phyloP scores from a whole-genome alignment of 352 stramenopile species.

The Elongisporangium prolatum region DNA sequence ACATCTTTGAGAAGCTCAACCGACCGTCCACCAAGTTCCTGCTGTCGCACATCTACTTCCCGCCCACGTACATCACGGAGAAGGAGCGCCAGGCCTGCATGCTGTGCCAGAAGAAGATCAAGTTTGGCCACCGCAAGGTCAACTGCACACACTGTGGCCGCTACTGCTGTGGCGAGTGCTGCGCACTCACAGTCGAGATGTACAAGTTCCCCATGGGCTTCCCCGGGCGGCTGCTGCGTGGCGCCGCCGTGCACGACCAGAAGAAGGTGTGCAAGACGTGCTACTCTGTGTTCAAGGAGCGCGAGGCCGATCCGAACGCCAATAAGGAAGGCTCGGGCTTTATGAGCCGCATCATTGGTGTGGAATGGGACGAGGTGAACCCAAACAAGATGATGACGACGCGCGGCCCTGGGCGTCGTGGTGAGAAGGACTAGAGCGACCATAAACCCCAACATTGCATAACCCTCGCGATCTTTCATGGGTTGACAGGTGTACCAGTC shows the following conservation, averaged over 20 bases:
- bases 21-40: conserved; percentile 66
- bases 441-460: not conserved
- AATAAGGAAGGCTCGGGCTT: conserved; percentile 62
- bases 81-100: conserved; percentile 83
- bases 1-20: conserved; percentile 81
- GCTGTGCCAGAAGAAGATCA: conserved; percentile 84
- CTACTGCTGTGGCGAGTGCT: conserved; percentile 72
- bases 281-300: conserved; percentile 83
- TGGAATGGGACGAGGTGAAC: conserved; percentile 90
- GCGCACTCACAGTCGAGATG: conserved; percentile 62
- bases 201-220: conserved; percentile 83
- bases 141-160: conserved; percentile 86
- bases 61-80: conserved; percentile 81
- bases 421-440: conserved; percentile 37
- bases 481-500: not conserved
- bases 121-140: conserved; percentile 80
- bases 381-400: conserved; percentile 66
- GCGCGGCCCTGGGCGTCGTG: conserved; percentile 48
- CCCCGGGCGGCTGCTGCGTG: conserved; percentile 63
- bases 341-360: conserved; percentile 74
- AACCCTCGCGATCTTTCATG: not conserved
- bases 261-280: conserved; percentile 87
- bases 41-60: conserved; percentile 84
- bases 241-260: conserved; percentile 51
- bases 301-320: conserved; percentile 46